Evolutionary conservation across 164 flowering plant species (phyloP), one percentile per base, ranked within the genome.

Genomic region (Tetrastigma voinierianum): DNA sequence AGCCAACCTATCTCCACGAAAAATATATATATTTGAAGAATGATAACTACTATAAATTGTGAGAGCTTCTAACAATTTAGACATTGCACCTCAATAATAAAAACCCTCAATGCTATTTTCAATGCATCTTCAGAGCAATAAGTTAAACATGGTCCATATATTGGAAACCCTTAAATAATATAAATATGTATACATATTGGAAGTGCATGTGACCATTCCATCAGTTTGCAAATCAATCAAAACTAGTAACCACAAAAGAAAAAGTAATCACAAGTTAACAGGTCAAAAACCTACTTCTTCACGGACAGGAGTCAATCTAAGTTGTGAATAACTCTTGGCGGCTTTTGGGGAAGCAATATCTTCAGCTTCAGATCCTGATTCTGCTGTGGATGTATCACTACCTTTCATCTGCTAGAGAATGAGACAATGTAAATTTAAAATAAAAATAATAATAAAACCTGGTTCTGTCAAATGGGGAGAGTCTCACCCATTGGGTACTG

Each of bases 341-440:
- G 77, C 87, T 90, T 88, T 90, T 25, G 96, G 96, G 44, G 95
- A 88, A 49, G 82, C 72, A 52, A 90, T 83, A 49, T 91, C 97
- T 82, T 94, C 98, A 72, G 96, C 95, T 81, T 94, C 97, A 64
- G 97, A 94, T 46, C 98, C 96, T 13, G 96, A 91, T 76, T 94
- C 97, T 17, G 95, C 98, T 58, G 98, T 89, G 51, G 98, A 94
- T 67, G 90, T n/a, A n/a, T 91, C 97, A 79, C 98, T 89, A 44
- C 95, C 89, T 76, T 81, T 90, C 18, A 91, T 20, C 94, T 88
- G 87, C 58, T 52, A 64, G 10, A 60, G 5, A 47, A 25, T 17
- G 25, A 9, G 9, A 49, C n/a, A 49, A 40, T 20, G 1, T 32
- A 3, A 32, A 32, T 32, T 32, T 4, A 48, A 8, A 59, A 25